phyloP scores from a whole-genome alignment of 1,284 basidiomycete species.

The Hymenochaete sp. region DNA sequence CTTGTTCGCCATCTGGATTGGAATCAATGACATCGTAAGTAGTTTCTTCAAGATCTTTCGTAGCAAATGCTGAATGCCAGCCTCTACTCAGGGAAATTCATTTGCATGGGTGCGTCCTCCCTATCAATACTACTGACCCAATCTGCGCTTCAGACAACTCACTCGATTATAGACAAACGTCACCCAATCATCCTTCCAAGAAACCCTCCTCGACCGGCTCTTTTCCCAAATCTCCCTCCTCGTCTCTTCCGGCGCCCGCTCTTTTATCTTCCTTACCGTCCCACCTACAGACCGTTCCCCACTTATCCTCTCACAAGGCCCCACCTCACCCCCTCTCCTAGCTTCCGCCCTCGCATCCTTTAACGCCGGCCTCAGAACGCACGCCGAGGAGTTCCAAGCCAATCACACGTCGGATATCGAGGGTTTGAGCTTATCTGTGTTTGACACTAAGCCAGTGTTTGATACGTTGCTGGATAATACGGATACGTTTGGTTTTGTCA shows the following conservation, averaged over 20 bases:
- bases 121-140: no score
- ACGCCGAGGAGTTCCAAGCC: conserved; percentile 33
- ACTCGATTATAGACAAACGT: conserved; percentile 40
- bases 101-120: conserved; percentile 31
- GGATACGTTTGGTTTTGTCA: conserved; percentile 45
- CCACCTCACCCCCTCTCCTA: conserved; percentile 30
- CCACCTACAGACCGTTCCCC: conserved; percentile 55
- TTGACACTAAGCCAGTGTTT: conserved; percentile 51
- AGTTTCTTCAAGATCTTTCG: conserved; percentile 1
- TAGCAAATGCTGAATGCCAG: neutral
- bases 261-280: conserved; percentile 60
- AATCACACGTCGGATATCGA: conserved; percentile 35
- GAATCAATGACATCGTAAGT: conserved; percentile 55
- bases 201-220: conserved; percentile 43
- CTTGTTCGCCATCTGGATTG: conserved; percentile 57
- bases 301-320: conserved; percentile 42
- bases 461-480: conserved; percentile 47
- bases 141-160: neutral
- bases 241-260: conserved; percentile 37
- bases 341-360: conserved; percentile 38
- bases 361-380: conserved; percentile 38
- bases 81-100: conserved; percentile 37
- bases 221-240: conserved; percentile 39
- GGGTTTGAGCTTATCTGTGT: conserved; percentile 33
- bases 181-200: conserved; percentile 42